Percentiles rank a stretch among this genome's conserved stretches.
Conservation (phyloP, 2,329 filamentous ascomycete genomes). For the Fusarium chaquense region DNA sequence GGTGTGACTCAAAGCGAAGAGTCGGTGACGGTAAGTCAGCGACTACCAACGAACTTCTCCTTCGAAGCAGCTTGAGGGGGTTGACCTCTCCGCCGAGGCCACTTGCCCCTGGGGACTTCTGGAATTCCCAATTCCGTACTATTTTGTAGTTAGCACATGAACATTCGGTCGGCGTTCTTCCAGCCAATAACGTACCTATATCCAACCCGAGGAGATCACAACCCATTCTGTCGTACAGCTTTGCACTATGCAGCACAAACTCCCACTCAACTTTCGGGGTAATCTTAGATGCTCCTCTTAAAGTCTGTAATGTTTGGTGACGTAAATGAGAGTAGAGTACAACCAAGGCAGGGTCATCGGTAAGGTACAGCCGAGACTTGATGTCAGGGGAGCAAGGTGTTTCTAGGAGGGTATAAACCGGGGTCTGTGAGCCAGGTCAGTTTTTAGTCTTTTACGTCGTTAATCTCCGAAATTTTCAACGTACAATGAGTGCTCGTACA, state of each 20-base stretch:
- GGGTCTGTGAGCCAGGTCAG: constrained; percentile 66
- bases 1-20: constrained; percentile 58
- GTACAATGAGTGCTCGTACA: constrained; percentile 83
- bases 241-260: constrained; percentile 87
- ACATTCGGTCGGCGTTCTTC: background rate
- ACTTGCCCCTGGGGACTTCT: constrained; percentile 59
- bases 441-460: background rate
- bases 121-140: constrained; percentile 87
- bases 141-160: constrained; percentile 30
- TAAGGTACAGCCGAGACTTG: constrained; percentile 82
- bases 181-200: constrained; percentile 67
- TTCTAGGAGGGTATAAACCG: constrained; percentile 79
- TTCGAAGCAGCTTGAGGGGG: constrained; percentile 74
- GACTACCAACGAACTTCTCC: constrained; percentile 82
- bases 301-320: constrained; percentile 82
- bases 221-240: constrained; percentile 89
- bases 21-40: constrained; percentile 72
- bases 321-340: constrained; percentile 89
- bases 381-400: constrained; percentile 76
- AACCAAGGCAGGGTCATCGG: constrained; percentile 90
- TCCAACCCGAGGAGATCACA: constrained; percentile 91
- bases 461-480: constrained; percentile 47
- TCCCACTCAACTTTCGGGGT: constrained; percentile 85
- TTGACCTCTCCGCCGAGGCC: constrained; percentile 65
- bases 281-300: constrained; percentile 86